Conservation (phyloP, 805 yeast genomes). For the Ogataea paradorogensis region DNA sequence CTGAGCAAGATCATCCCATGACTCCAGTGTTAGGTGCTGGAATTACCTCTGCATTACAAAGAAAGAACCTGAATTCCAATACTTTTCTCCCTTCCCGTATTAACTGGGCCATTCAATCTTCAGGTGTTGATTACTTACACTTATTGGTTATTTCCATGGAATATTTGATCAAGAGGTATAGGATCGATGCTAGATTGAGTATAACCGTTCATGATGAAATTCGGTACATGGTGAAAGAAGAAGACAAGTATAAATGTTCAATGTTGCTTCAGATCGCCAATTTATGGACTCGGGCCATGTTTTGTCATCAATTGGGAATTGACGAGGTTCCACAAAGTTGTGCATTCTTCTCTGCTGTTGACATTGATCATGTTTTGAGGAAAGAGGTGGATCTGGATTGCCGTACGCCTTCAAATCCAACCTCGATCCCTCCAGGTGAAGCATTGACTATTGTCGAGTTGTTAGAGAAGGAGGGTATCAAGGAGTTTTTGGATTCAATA, state of each 20-base stretch:
- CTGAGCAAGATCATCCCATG: constrained; percentile 72
- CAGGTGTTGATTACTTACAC: constrained; percentile 96
- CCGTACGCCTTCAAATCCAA: constrained; percentile 81
- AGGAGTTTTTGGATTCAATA: constrained; percentile 22
- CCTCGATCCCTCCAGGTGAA: constrained; percentile 75
- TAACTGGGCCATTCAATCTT: constrained; percentile 97
- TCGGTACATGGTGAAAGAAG: constrained; percentile 70
- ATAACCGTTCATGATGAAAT: constrained; percentile 96
- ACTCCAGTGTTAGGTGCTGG: constrained; percentile 95
- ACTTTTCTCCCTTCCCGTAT: constrained; percentile 83
- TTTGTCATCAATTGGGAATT: constrained; percentile 88
- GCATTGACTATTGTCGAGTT: constrained; percentile 59
- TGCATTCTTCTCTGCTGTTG: constrained; percentile 94
- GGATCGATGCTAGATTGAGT: constrained; percentile 70
- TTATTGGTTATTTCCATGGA: constrained; percentile 83
- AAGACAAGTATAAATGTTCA: constrained; percentile 74
- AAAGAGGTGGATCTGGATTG: constrained; percentile 93
- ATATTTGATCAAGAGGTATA: constrained; percentile 61
- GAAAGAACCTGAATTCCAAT: constrained; percentile 59
- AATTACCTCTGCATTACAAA: constrained; percentile 78
- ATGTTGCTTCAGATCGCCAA: constrained; percentile 85
- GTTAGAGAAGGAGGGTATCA: constrained; percentile 38
- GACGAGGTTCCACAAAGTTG: constrained; percentile 88
- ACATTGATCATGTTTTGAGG: constrained; percentile 80
- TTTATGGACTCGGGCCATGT: constrained; percentile 94